These are phyloP conservation scores for Candida awuae DNA, from an alignment of 805 yeast genomes.

Conservation along the genomic window DNA sequence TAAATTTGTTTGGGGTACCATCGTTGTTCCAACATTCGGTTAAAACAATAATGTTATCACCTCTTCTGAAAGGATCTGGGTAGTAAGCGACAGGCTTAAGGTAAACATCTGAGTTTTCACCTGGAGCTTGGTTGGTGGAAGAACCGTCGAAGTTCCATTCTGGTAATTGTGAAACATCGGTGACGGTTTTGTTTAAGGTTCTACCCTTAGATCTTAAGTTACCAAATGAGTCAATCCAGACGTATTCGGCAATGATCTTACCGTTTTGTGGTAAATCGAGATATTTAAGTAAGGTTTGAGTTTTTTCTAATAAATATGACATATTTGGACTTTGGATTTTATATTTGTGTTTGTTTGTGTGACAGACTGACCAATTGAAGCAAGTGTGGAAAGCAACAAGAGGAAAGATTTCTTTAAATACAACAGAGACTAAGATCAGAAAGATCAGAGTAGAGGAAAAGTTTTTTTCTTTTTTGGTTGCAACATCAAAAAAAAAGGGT, in stretches of 20 bases:
- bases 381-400: too few relatives aligned
- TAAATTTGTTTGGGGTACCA: conserved; percentile 97
- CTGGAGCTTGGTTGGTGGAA: conserved; percentile 97
- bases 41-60: conserved; percentile 90
- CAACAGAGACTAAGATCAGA: too few relatives aligned
- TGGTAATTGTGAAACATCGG: conserved; percentile 78
- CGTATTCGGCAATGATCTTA: conserved; percentile 85
- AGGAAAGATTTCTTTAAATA: too few relatives aligned
- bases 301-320: conserved; percentile 43
- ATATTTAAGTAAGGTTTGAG: conserved; percentile 77
- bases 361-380: too few relatives aligned
- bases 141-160: conserved; percentile 99
- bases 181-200: conserved; percentile 64
- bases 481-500: too few relatives aligned
- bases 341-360: not conserved
- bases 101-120: conserved; percentile 91
- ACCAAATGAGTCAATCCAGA: conserved; percentile 95
- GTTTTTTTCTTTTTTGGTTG: too few relatives aligned
- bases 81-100: conserved; percentile 92
- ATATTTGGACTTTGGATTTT: not conserved
- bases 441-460: too few relatives aligned
- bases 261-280: conserved; percentile 79
- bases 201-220: conserved; percentile 89
- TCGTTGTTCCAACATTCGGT: conserved; percentile 98
- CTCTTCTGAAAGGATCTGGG: conserved; percentile 96